These are phyloP conservation scores for Pogostemon cablin DNA, from an alignment of 257 asterid species.

Conservation along the genomic window DNA sequence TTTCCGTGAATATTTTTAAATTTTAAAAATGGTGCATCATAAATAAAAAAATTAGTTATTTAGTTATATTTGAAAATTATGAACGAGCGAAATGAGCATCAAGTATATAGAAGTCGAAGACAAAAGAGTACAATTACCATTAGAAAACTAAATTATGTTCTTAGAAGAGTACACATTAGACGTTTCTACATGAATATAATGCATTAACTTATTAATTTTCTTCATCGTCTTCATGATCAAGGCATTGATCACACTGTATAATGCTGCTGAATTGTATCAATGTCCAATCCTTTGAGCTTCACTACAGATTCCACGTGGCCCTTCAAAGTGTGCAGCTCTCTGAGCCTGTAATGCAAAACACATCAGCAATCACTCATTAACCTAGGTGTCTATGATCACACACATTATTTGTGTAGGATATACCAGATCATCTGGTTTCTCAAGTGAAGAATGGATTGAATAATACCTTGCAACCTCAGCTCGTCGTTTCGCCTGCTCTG, in stretches of 20 bases:
- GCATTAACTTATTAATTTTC: constrained; percentile 22
- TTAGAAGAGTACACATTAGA: constrained; percentile 7
- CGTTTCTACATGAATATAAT: constrained; percentile 14
- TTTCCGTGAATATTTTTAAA: no score
- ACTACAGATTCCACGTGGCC: constrained; percentile 97
- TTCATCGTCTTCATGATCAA: background rate
- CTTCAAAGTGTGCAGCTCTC: constrained; percentile 87
- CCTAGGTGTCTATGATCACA: background rate
- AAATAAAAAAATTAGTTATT: no score
- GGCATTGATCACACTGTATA: constrained; percentile 63
- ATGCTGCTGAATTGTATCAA: constrained; percentile 89
- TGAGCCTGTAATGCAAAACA: constrained; percentile 49
- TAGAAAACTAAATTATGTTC: background rate
- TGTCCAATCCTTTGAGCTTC: constrained; percentile 90
- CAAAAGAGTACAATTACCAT: constrained; percentile 13
- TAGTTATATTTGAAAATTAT: background rate
- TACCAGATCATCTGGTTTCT: background rate
- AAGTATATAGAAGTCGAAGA: constrained; percentile 17
- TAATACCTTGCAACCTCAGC: constrained; percentile 90
- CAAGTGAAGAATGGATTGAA: constrained; percentile 4
- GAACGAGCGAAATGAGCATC: background rate
- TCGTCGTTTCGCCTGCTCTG: constrained; percentile 90
- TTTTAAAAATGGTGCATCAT: no score
- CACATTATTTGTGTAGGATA: no score
- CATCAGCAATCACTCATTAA: background rate